Evolutionary conservation across 1,284 basidiomycete genomes (phyloP).

Genomic region (Uromyces viciae-fabae): DNA sequence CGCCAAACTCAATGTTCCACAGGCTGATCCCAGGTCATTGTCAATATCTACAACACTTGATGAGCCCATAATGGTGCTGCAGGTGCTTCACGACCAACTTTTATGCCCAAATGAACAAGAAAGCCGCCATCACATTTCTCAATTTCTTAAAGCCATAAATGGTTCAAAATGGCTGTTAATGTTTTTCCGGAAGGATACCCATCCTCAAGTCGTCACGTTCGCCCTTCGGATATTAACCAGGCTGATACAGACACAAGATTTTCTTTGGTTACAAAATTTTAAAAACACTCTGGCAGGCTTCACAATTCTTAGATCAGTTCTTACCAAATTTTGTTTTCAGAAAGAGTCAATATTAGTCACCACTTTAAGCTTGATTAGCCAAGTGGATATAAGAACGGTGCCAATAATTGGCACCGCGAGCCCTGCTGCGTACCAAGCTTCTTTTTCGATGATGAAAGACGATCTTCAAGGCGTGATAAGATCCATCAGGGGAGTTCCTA

Average conservation of each 20-base stretch:
- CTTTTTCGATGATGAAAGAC: conserved; percentile 22
- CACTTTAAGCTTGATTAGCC: conserved; percentile 37
- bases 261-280: conserved; percentile 37
- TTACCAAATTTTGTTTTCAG: conserved; percentile 33
- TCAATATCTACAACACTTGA: conserved; percentile 55
- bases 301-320: conserved; percentile 35
- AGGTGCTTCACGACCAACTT: conserved; percentile 63
- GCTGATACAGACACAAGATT: conserved; percentile 55
- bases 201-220: conserved; percentile 62
- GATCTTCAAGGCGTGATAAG: conserved; percentile 31
- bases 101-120: conserved; percentile 58
- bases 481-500: conserved; percentile 37
- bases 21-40: conserved; percentile 40
- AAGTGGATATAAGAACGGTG: conserved; percentile 40
- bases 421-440: neutral
- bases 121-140: conserved; percentile 57
- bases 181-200: conserved; percentile 67
- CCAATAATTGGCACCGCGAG: conserved; percentile 21
- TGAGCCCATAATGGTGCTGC: conserved; percentile 65
- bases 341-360: conserved; percentile 38
- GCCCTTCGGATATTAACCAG: conserved; percentile 63
- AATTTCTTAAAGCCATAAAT: conserved; percentile 67
- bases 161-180: conserved; percentile 69
- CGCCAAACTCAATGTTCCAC: conserved; percentile 6
- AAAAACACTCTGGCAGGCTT: conserved; percentile 40